Conservation (phyloP, 768 basidiomycete genomes). For the Lyophyllum shimeji region DNA sequence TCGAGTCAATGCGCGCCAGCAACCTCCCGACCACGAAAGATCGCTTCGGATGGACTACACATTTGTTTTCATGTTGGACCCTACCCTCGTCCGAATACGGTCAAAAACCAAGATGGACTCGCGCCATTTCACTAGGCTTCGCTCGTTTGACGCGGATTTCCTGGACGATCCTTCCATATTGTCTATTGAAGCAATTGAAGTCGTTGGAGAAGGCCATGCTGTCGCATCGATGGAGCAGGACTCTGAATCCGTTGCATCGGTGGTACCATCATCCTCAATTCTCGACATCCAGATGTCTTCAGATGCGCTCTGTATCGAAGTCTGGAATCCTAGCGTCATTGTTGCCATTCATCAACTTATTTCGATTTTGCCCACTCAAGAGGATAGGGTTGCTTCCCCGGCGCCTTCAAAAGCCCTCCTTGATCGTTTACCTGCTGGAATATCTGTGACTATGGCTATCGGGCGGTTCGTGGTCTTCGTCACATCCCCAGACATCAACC, state of each 20-base stretch:
- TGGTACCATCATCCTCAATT: conserved; percentile 43
- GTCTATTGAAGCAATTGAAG: conserved; percentile 57
- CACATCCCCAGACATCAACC: conserved; percentile 81
- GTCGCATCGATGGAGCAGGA: conserved; percentile 53
- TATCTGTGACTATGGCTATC: conserved; percentile 56
- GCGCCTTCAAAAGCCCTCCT: conserved; percentile 26
- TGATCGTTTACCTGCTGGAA: conserved; percentile 51
- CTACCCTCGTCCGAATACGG: conserved; percentile 54
- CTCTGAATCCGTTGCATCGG: conserved; percentile 33
- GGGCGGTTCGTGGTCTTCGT: conserved; percentile 64
- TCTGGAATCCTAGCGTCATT: conserved; percentile 65
- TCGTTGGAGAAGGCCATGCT: conserved; percentile 41
- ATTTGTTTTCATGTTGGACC: conserved; percentile 43
- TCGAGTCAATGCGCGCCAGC: conserved; percentile 18
- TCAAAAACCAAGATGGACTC: conserved; percentile 29
- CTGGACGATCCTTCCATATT: conserved; percentile 51
- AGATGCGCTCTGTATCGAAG: conserved; percentile 61
- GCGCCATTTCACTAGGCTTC: conserved; percentile 23
- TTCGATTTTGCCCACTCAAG: conserved; percentile 30
- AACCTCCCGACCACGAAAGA: conserved; percentile 32
- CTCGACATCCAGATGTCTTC: conserved; percentile 48
- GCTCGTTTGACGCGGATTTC: conserved; percentile 35
- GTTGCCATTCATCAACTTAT: conserved; percentile 52
- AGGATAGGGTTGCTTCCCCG: conserved; percentile 4
- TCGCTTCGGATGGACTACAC: conserved; percentile 44